Evolutionary conservation across 2,329 filamentous ascomycete genomes (phyloP).

Genomic region (Alternaria brassicae): DNA sequence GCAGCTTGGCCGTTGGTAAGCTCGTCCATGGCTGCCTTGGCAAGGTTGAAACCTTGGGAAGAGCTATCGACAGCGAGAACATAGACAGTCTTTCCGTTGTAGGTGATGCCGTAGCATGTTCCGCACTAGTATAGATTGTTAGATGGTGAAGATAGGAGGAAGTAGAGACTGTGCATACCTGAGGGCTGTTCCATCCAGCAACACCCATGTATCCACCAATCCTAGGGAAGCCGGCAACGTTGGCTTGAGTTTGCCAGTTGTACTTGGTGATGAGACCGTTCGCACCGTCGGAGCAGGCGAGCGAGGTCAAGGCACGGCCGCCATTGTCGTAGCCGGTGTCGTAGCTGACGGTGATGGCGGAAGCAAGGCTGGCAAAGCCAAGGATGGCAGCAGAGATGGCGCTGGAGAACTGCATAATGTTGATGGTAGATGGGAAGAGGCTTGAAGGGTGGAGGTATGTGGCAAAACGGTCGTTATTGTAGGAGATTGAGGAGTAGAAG

Average conservation of each 20-base stretch:
- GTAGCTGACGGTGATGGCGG: conserved; percentile 67
- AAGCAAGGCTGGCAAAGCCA: conserved; percentile 39
- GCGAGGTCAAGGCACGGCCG: conserved; percentile 60
- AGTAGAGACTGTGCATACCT: conserved; percentile 26
- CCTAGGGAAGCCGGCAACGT: conserved; percentile 56
- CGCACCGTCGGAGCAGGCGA: conserved; percentile 72
- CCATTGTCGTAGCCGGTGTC: conserved; percentile 73
- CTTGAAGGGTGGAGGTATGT: not conserved
- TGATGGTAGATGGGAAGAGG: conserved; percentile 9
- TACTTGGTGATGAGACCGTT: conserved; percentile 71
- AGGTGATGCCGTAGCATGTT: conserved; percentile 60
- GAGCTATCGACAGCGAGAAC: conserved; percentile 59
- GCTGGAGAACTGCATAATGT: conserved; percentile 45
- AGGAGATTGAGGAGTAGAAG: conserved; percentile 1
- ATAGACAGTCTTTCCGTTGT: conserved; percentile 57
- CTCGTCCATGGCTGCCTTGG: conserved; percentile 56
- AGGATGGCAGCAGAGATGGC: conserved; percentile 34
- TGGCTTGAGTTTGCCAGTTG: conserved; percentile 61
- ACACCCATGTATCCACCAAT: conserved; percentile 60
- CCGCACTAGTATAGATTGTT: conserved; percentile 53
- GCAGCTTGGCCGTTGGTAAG: conserved; percentile 58
- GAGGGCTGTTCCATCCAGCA: conserved; percentile 53
- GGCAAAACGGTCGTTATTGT: conserved; percentile 6
- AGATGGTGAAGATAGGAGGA: conserved; percentile 5
- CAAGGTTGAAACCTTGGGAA: conserved; percentile 59